Conservation (phyloP, 345 rosid genomes). For the Syzygium grande region DNA sequence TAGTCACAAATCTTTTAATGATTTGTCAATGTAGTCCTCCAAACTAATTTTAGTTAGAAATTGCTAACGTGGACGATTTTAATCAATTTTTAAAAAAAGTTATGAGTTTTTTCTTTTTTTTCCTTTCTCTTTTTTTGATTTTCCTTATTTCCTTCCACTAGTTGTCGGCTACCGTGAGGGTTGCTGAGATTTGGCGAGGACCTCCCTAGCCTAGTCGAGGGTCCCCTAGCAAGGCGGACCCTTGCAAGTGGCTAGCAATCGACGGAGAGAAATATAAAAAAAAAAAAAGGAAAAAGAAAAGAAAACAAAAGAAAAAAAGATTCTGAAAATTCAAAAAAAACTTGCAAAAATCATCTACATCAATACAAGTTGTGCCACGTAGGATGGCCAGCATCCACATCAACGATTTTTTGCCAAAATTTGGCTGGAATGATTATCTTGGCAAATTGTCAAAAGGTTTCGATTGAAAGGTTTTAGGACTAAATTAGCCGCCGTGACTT, state of each 20-base stretch:
- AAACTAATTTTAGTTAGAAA: not conserved
- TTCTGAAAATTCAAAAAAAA: not conserved
- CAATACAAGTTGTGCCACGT: not conserved
- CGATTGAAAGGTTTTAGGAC: not conserved
- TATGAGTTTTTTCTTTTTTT: not conserved
- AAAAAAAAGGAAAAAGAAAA: not conserved
- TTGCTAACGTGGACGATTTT: accelerated
- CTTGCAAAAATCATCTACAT: not conserved
- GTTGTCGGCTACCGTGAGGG: not conserved
- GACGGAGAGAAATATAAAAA: not conserved
- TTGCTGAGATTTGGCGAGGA: not conserved
- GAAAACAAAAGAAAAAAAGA: not conserved
- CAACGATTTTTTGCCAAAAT: not conserved
- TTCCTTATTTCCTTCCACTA: not conserved
- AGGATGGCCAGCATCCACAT: not conserved
- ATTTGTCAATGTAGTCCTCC: not conserved
- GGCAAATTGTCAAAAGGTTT: not conserved
- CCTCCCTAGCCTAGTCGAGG: too few species aligned
- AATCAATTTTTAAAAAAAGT: not conserved
- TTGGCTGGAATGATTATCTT: too few species aligned
- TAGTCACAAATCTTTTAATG: not conserved
- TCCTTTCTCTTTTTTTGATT: not conserved
- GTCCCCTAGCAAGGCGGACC: not conserved
- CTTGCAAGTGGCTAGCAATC: not conserved
- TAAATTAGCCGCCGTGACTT: not conserved